phyloP scores from a whole-genome alignment of 2,329 filamentous ascomycete genomes.

The Curvularia hawaiiensis region DNA sequence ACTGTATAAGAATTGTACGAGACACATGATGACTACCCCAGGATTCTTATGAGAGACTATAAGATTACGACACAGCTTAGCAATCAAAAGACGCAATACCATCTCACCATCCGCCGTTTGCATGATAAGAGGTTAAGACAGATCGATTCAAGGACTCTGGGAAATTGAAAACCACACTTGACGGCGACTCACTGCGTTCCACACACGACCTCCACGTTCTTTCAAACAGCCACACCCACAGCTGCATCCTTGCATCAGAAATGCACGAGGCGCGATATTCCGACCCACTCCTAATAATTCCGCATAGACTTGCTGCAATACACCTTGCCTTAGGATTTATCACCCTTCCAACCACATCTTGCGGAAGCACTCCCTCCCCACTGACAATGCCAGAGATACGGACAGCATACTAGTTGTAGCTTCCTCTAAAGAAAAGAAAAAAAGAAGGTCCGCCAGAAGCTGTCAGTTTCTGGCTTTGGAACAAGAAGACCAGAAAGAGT shows the following conservation, averaged over 20 bases:
- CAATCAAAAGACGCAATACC: background rate
- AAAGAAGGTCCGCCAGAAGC: background rate
- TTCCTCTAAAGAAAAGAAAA: background rate
- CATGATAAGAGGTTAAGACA: background rate
- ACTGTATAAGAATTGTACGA: slow-evolving; percentile 4
- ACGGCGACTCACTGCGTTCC: background rate
- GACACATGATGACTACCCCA: background rate
- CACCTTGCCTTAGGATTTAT: slow-evolving; percentile 27
- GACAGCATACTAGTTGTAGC: background rate
- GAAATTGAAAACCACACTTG: background rate
- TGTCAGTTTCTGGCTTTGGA: background rate
- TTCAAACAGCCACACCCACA: slow-evolving; percentile 32
- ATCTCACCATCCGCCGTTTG: background rate
- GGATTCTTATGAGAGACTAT: background rate
- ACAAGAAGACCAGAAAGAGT: background rate
- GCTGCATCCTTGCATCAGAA: slow-evolving; percentile 35
- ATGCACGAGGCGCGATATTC: slow-evolving; percentile 30
- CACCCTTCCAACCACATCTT: slow-evolving; percentile 21
- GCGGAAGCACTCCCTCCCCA: slow-evolving; percentile 24
- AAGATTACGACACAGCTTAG: background rate
- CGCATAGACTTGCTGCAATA: slow-evolving; percentile 24
- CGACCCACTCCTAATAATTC: slow-evolving; percentile 38
- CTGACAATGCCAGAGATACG: slow-evolving; percentile 30
- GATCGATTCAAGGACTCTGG: background rate
- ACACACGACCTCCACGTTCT: background rate